Evolutionary conservation across 2,329 filamentous ascomycete species (phyloP).

Genomic region (Aspergillus intermedius): DNA sequence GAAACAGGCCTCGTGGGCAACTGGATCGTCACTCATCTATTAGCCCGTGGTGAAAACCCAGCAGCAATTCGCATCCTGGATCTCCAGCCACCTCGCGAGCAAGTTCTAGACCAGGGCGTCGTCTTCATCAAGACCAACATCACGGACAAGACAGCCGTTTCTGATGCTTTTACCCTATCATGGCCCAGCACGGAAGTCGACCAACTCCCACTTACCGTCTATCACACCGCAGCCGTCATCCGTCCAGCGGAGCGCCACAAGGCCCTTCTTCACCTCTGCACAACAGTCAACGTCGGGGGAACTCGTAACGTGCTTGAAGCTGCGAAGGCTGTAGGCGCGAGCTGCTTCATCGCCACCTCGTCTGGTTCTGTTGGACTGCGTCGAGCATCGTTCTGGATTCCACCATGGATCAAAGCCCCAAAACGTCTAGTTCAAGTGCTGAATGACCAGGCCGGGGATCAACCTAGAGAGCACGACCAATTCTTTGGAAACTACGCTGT

Average conservation of each 20-base stretch:
- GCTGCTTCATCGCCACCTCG: conserved; percentile 49
- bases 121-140: conserved; percentile 47
- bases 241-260: conserved; percentile 45
- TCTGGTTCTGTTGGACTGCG: conserved; percentile 44
- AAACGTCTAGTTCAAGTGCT: conserved; percentile 41
- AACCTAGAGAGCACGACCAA: conserved; percentile 34
- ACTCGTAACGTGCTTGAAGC: conserved; percentile 46
- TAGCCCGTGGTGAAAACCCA: conserved; percentile 47
- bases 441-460: conserved; percentile 33
- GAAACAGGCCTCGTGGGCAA: conserved; percentile 49
- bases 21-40: conserved; percentile 49
- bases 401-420: conserved; percentile 40
- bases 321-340: conserved; percentile 42
- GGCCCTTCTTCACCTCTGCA: conserved; percentile 41
- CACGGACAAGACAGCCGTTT: conserved; percentile 39
- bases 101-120: conserved; percentile 40
- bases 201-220: conserved; percentile 48
- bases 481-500: conserved; percentile 48
- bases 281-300: conserved; percentile 47
- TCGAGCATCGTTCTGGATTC: conserved; percentile 39
- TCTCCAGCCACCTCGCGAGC: conserved; percentile 39
- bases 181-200: conserved; percentile 40
- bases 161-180: conserved; percentile 41
- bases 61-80: conserved; percentile 51
- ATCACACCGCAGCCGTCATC: conserved; percentile 53